Evolutionary conservation across 2,329 filamentous ascomycete species (phyloP).

Genomic region (Akanthomyces dipterigenus): DNA sequence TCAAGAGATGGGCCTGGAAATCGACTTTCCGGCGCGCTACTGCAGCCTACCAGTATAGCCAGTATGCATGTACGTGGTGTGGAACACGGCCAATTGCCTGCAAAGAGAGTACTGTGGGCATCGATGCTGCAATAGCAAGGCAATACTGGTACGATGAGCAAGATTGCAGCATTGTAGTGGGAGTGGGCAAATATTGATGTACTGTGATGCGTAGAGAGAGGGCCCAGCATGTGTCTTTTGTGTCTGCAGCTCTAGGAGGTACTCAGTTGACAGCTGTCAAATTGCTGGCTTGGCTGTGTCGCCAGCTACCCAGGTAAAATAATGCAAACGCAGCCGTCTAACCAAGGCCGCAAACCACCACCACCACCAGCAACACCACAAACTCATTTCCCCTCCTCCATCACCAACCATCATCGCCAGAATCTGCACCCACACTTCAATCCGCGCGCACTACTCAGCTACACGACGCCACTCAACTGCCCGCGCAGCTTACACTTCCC

Average conservation of each 20-base stretch:
- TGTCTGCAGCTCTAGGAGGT: too few relatives aligned
- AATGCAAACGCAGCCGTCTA: not conserved
- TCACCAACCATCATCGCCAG: not conserved
- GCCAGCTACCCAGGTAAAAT: not conserved
- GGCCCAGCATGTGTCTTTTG: too few relatives aligned
- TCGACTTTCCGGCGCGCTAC: not conserved
- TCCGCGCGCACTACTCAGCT: not conserved
- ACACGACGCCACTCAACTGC: conserved; percentile 3
- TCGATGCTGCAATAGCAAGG: not conserved
- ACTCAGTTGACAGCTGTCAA: not conserved
- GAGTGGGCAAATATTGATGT: too few relatives aligned
- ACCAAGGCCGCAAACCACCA: not conserved
- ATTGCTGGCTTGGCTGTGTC: too few relatives aligned
- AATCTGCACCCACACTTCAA: not conserved
- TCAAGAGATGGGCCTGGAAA: not conserved
- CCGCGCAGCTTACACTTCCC: not conserved
- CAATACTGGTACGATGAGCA: too few relatives aligned
- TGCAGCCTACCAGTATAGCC: too few relatives aligned
- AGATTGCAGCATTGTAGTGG: too few relatives aligned
- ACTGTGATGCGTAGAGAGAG: too few relatives aligned
- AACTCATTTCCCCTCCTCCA: not conserved
- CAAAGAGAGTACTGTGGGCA: not conserved
- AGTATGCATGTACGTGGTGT: too few relatives aligned
- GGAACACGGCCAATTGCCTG: not conserved
- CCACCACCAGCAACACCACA: not conserved